Base-by-base conservation (phyloP, 2,329 filamentous ascomycete species). In the Aspergillus alliaceus region DNA sequence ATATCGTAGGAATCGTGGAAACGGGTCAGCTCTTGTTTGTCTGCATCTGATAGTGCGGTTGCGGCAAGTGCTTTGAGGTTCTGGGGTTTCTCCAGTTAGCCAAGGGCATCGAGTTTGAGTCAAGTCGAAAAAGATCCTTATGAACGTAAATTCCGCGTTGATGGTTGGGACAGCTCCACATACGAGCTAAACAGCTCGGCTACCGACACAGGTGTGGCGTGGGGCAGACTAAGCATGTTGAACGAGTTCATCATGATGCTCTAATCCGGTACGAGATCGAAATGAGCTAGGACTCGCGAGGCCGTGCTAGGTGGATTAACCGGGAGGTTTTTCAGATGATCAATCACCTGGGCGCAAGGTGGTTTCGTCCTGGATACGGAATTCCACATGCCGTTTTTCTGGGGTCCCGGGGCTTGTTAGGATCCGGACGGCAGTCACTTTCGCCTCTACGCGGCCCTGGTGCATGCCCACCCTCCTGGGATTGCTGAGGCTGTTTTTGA, bases 251-350 rank as follows among this genome's bases (percentile, higher is more conserved):
- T 86, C 6, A 82, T 86, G 39, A 90, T 73, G 59, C 84, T 80
- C 20, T 40, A 83, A 69, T 93, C 89, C 84, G 86, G 88, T 0
- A 87, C 81, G 0, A 93, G 75, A 1, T 82, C 76, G 69, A 92
- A 93, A 51, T 72, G 64, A 15, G 81, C 77, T 74, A 91, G 84
- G 0, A 84, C 88, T 5, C 89, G 80, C 2, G 80, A 78, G 3
- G 93, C 83, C 6, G 78, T 85, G 25, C 81, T 75, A 44, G 80
- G 79, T 1, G 86, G 85, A 69, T 93, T 93, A 24, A 90, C 74
- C 0, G 90, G 90, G 1, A 92, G 77, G 2, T 92, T 78, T 0
- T 88, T 87, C 0, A 93, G 81, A 69, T 95, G 93, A 68, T 93
- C 90, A n/a, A n/a, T n/a, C n/a, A n/a, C 90, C 90, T 1, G 87